Base-by-base conservation (phyloP, 495 filamentous ascomycete species). In the Bombardia bombarda region DNA sequence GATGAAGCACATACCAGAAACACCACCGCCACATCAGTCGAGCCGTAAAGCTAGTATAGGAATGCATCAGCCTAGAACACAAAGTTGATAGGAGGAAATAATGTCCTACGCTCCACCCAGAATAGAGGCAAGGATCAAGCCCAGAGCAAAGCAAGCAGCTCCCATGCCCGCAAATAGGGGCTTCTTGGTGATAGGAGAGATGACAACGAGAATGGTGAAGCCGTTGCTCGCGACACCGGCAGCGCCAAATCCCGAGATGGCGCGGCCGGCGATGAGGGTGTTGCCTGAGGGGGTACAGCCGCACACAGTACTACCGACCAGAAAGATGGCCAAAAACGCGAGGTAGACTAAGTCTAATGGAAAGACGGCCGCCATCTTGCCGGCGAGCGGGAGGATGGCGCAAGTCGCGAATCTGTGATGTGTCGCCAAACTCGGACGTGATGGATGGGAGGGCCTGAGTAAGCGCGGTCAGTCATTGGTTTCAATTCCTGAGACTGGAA, bases 1-100 rank as follows among this genome's bases (percentile, higher is more conserved):
- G n/a, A n/a, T n/a, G n/a, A n/a, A n/a, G 64, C 45, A 77, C 78
- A 36, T 81, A 77, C 45, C 77, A 79, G 53, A 79, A 79, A 56
- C 74, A 81, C 78, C 78, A 82, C 28, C 74, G 63, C 76, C 76
- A 82, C 4, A 63, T 66, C 12, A 72, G 51, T 21, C 72, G 56
- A 26, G 77, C 44, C 13, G 52, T 55, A 21, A 52, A 47, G 9
- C 26, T 28, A 28, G 13, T 7, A 28, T n/a, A n/a, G n/a, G n/a
- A n/a, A n/a, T n/a, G n/a, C n/a, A n/a, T n/a, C n/a, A n/a, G n/a
- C n/a, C n/a, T n/a, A n/a, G n/a, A n/a, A n/a, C n/a, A n/a, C n/a
- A n/a, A n/a, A n/a, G n/a, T n/a, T n/a, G n/a, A n/a, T n/a, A 13
- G 26, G 26, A 28, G 26, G 6, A 28, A 28, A 28, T n/a, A n/a